These are phyloP conservation scores for Lodderomyces beijingensis DNA, from an alignment of 1,139 yeast genomes.

Conservation along the genomic window DNA sequence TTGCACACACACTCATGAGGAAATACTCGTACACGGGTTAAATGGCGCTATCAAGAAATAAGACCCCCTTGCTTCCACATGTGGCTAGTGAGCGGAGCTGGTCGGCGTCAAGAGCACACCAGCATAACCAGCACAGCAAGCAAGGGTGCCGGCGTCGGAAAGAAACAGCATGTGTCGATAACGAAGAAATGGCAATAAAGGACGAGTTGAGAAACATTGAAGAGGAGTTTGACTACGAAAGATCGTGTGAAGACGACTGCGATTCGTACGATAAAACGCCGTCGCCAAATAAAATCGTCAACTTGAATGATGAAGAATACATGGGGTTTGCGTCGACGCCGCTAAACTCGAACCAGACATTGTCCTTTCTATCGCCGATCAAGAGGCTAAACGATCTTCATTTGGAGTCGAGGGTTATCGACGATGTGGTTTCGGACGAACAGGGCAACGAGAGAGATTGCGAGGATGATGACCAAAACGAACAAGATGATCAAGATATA, in stretches of 20 bases:
- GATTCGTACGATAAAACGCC: constrained; percentile 11
- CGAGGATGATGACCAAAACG: constrained; percentile 3
- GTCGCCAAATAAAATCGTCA: constrained; percentile 10
- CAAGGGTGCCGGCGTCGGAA: not conserved
- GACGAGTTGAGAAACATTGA: not conserved
- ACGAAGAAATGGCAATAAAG: not conserved
- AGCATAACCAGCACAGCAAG: no score
- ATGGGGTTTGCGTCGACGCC: constrained; percentile 33
- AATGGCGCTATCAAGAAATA: not conserved
- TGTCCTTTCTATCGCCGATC: constrained; percentile 37
- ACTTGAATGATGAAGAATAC: constrained; percentile 2
- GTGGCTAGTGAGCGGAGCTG: not conserved
- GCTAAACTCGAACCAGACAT: constrained; percentile 17
- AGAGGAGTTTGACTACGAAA: not conserved
- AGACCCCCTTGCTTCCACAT: constrained; percentile 1
- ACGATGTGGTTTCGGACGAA: constrained; percentile 6
- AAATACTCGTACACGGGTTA: no score
- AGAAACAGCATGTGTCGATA: not conserved
- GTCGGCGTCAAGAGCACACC: no score
- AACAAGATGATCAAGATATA: constrained; percentile 5
- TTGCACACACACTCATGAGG: no score
- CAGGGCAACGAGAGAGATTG: constrained; percentile 4
- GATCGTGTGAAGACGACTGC: not conserved
- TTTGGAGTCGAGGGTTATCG: constrained; percentile 13
- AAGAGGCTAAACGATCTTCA: constrained; percentile 29